Evolutionary conservation across 2,329 filamentous ascomycete species (phyloP).

Genomic region (Aspergillus puulaauensis): DNA sequence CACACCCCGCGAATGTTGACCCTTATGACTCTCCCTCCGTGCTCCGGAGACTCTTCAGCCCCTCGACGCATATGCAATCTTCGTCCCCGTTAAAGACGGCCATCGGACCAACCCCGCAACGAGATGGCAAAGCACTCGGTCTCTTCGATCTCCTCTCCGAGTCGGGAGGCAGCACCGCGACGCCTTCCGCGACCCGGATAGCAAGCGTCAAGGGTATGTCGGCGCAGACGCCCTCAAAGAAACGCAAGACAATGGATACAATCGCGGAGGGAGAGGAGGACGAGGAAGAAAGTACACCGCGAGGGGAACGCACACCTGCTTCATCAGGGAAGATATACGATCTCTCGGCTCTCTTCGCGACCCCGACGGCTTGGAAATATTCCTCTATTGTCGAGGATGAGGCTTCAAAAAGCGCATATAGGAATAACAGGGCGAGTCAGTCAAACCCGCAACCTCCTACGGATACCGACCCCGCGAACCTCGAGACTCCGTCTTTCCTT

Average conservation of each 20-base stretch:
- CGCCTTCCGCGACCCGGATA: conserved; percentile 31
- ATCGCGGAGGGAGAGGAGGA: conserved; percentile 30
- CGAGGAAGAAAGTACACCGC: conserved; percentile 22
- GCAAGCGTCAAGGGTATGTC: conserved; percentile 26
- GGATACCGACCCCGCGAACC: conserved; percentile 14
- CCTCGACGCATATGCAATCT: conserved; percentile 29
- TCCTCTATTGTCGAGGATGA: conserved; percentile 39
- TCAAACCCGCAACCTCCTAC: background rate
- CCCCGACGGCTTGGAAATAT: conserved; percentile 45
- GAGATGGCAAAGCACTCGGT: conserved; percentile 48
- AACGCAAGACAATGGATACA: conserved; percentile 25
- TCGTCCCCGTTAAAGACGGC: conserved; percentile 38
- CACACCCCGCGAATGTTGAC: conserved; percentile 43
- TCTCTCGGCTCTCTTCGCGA: conserved; percentile 47
- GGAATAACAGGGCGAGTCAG: background rate
- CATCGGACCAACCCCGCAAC: conserved; percentile 50
- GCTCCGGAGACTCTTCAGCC: conserved; percentile 38
- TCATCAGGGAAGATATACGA: conserved; percentile 47
- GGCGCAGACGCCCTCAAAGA: conserved; percentile 39
- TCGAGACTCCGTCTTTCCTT: conserved; percentile 41
- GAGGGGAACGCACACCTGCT: conserved; percentile 38
- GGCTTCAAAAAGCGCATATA: conserved; percentile 15
- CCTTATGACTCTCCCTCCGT: conserved; percentile 46
- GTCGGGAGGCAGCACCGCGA: conserved; percentile 37
- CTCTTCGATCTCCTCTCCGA: conserved; percentile 49